Base-by-base conservation (phyloP, 306 rosid species). In the Cicer bijugum region DNA sequence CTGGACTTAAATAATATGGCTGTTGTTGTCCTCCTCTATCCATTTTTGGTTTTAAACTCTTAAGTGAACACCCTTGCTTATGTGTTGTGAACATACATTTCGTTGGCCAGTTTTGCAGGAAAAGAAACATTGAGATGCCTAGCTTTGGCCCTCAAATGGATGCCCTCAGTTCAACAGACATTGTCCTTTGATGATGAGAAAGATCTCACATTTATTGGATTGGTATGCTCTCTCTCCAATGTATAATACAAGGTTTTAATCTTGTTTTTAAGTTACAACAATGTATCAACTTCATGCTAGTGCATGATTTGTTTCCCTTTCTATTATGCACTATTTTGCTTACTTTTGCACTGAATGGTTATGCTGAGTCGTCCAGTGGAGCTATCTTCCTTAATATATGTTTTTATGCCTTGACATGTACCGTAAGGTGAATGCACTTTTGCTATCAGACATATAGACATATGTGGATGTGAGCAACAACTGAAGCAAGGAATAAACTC, bases 81-180 rank as follows among this genome's bases (percentile, higher is more conserved):
- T 75, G 15, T 6, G 9, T 53, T 63, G 45, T 74, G 72, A 58
- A 80, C 79, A 59, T 12, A 62, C n/a, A 53, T 48, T 82, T 73
- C 80, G 77, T 74, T 75, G 77, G 81, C 77, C 92, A 93, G 98
- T 86, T 91, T 91, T 85, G 97, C 98, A 78, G 98, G 91, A 80
- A 91, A 88, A 79, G 98, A 91, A 85, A 89, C 93, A 44, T 87
- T 94, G 82, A 91, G 98, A 84, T 94, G 98, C 94, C 82, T 94
- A 74, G 98, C 95, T 77, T 74, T 94, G 73, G 97, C 97, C 76
- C 69, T 91, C 75, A 94, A 94, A 84, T 87, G 85, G 92, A 84
- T 94, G 89, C 98, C 98, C 40, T 43, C 78, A 39, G 81, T 74
- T 74, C 89, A 86, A 59, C 97, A 86, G 69, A 79, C 77, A 4